Evolutionary conservation across 2,329 filamentous ascomycete species (phyloP).

Genomic region (Xylaria multiplex): DNA sequence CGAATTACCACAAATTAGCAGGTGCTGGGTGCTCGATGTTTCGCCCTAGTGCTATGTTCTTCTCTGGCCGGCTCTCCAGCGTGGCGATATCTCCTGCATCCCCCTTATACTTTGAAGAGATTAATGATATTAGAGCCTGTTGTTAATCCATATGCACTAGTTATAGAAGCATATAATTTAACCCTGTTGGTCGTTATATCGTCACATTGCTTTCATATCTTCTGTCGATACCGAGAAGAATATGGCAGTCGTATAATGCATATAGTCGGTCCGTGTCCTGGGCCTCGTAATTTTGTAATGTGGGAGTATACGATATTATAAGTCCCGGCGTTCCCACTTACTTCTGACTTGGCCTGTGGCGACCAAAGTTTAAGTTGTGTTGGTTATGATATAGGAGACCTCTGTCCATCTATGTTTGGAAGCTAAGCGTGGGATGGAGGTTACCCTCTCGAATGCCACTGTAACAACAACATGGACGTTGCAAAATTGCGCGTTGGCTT

Average conservation of each 20-base stretch:
- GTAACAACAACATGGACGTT: neutral
- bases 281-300: too few species aligned
- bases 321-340: too few species aligned
- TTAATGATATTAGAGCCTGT: neutral
- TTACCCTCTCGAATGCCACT: conserved; percentile 7
- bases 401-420: neutral
- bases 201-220: neutral
- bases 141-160: neutral
- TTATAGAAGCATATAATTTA: neutral
- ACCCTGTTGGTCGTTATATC: neutral
- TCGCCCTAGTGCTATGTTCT: too few species aligned
- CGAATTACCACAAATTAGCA: too few species aligned
- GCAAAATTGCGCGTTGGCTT: neutral
- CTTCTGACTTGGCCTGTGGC: neutral
- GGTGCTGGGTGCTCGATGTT: too few species aligned
- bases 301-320: too few species aligned
- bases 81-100: neutral
- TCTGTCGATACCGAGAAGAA: neutral
- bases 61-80: neutral
- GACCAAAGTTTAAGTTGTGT: too few species aligned
- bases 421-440: neutral
- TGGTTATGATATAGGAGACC: neutral
- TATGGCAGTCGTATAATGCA: neutral
- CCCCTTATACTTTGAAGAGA: neutral
- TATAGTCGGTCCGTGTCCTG: neutral